Percentiles rank a stretch among this genome's conserved stretches.
Conservation (phyloP, 2,329 filamentous ascomycete genomes). For the Cladosporium austrohemisphaericum region DNA sequence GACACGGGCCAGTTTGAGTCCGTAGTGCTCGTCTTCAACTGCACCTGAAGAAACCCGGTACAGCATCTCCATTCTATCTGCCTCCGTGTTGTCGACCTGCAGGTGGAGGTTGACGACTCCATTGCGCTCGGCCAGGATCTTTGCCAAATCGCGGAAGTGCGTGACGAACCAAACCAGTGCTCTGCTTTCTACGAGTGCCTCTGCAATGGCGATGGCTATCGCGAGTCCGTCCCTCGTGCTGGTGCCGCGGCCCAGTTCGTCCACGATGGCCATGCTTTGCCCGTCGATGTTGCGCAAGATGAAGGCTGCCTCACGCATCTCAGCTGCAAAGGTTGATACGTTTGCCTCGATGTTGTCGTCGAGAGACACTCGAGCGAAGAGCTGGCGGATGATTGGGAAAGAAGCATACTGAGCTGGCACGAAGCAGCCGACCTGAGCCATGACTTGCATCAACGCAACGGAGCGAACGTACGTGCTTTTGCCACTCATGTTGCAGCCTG, state of each 20-base stretch:
- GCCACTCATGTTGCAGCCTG: slow-evolving; percentile 96
- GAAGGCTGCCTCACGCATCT: slow-evolving; percentile 95
- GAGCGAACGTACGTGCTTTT: slow-evolving; percentile 94
- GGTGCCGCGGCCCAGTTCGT: slow-evolving; percentile 88
- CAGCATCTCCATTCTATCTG: slow-evolving; percentile 74
- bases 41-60: slow-evolving; percentile 76
- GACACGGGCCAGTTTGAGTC: slow-evolving; percentile 73
- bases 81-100: slow-evolving; percentile 57
- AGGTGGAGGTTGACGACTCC: slow-evolving; percentile 84
- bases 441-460: slow-evolving; percentile 77
- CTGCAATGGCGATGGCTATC: slow-evolving; percentile 85
- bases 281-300: slow-evolving; percentile 79
- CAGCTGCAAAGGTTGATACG: slow-evolving; percentile 85
- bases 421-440: slow-evolving; percentile 91
- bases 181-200: slow-evolving; percentile 73
- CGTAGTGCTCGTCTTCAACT: slow-evolving; percentile 71
- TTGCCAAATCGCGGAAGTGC: slow-evolving; percentile 80
- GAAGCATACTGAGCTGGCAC: slow-evolving; percentile 81
- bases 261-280: slow-evolving; percentile 65
- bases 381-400: slow-evolving; percentile 72
- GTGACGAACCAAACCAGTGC: slow-evolving; percentile 90
- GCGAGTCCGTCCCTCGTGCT: slow-evolving; percentile 83
- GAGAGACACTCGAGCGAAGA: slow-evolving; percentile 83
- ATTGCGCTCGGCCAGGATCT: slow-evolving; percentile 67
- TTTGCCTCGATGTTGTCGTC: slow-evolving; percentile 88